Conservation (phyloP, 495 filamentous ascomycete species). For the Apiosordaria backusii region DNA sequence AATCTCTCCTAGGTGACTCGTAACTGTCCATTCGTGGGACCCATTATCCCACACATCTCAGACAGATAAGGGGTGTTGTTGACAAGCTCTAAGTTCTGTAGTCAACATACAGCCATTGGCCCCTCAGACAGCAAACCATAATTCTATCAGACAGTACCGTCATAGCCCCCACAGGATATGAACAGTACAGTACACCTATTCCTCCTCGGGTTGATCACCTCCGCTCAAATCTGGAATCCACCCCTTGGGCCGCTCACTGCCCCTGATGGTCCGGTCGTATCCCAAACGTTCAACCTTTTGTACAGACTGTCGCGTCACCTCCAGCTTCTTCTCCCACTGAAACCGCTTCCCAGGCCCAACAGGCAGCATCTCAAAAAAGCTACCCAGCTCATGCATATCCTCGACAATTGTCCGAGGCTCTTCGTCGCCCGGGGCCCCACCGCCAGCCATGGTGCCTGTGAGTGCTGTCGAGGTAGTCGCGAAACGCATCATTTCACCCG, state of each 20-base stretch:
- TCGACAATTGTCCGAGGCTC: constrained; percentile 56
- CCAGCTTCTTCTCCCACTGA: constrained; percentile 68
- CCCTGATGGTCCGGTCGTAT: constrained; percentile 81
- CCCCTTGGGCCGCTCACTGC: constrained; percentile 82
- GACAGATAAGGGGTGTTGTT: background rate
- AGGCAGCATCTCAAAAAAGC: constrained; percentile 66
- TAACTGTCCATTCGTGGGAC: no score
- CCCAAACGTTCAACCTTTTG: constrained; percentile 89
- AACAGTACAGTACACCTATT: constrained; percentile 10
- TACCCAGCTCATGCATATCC: constrained; percentile 72
- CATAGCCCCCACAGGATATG: no score
- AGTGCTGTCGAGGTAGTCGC: constrained; percentile 77
- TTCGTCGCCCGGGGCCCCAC: constrained; percentile 25
- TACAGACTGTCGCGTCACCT: constrained; percentile 82
- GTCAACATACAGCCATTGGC: background rate
- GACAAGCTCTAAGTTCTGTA: background rate
- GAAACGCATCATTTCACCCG: constrained; percentile 94
- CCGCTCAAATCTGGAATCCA: constrained; percentile 79
- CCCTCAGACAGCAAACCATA: background rate
- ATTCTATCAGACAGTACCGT: background rate
- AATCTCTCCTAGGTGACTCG: no score
- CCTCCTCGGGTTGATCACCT: constrained; percentile 20
- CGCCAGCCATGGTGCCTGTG: constrained; percentile 52
- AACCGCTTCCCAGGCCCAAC: constrained; percentile 42
- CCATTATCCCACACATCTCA: background rate